These are phyloP conservation scores for Rhizopogon roseolus DNA, from an alignment of 768 basidiomycete genomes.

Conservation along the genomic window DNA sequence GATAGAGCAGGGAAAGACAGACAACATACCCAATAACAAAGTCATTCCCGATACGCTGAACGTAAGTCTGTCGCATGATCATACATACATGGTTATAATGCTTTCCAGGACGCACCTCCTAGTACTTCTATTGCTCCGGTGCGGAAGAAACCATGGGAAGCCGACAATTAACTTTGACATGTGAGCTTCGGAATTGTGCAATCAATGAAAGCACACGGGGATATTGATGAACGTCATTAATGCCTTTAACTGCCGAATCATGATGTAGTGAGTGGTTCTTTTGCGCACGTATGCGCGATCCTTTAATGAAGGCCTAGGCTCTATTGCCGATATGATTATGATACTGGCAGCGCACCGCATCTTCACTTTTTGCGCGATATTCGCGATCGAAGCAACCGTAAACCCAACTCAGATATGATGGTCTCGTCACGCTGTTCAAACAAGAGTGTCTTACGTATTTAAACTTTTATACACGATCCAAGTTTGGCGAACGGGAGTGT, in stretches of 20 bases:
- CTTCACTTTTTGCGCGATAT: background rate
- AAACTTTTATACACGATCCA: background rate
- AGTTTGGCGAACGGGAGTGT: background rate
- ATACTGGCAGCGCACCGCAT: background rate
- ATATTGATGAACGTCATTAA: background rate
- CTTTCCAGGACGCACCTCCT: conserved; percentile 45
- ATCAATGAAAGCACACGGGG: background rate
- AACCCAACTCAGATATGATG: background rate
- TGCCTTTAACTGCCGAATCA: background rate
- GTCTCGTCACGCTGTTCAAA: background rate
- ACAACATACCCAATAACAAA: conserved; percentile 78
- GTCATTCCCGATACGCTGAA: conserved; percentile 62
- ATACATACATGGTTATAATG: background rate
- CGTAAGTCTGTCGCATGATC: conserved; percentile 34
- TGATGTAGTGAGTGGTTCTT: background rate
- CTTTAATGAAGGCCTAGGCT: background rate
- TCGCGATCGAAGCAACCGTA: background rate
- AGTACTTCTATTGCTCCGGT: conserved; percentile 47
- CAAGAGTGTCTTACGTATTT: background rate
- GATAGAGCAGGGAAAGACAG: conserved; percentile 66
- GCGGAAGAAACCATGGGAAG: conserved; percentile 72
- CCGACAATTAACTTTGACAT: conserved; percentile 11
- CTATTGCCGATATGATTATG: background rate
- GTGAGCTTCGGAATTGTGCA: background rate
- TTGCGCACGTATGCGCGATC: background rate